Conservation (phyloP, 1,139 yeast species). For the Sugiyamaella sp. region DNA sequence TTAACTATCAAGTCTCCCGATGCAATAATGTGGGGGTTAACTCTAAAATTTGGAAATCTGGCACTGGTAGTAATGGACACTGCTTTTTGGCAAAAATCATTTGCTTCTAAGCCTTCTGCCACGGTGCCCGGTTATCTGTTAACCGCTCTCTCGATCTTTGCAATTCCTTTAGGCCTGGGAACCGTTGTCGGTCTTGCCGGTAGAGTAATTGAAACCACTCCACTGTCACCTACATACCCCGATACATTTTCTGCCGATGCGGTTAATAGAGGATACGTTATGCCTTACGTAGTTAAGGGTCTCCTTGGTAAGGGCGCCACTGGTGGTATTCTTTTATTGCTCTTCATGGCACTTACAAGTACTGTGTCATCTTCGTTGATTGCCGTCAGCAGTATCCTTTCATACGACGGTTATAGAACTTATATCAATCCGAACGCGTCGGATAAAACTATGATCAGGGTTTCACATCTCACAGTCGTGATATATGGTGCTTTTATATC, state of each 20-base stretch:
- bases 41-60: slow-evolving; percentile 80
- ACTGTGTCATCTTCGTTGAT: slow-evolving; percentile 71
- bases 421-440: slow-evolving; percentile 75
- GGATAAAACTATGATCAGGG: slow-evolving; percentile 65
- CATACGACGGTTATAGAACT: slow-evolving; percentile 78
- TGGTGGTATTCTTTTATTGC: slow-evolving; percentile 67
- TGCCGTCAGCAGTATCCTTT: slow-evolving; percentile 77
- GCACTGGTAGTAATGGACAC: slow-evolving; percentile 72
- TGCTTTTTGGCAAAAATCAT: slow-evolving; percentile 54
- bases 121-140: slow-evolving; percentile 84
- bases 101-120: slow-evolving; percentile 79
- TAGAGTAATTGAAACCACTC: slow-evolving; percentile 64
- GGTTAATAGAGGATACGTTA: slow-evolving; percentile 73
- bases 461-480: slow-evolving; percentile 66
- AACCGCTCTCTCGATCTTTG: slow-evolving; percentile 90
- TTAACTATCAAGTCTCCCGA: slow-evolving; percentile 65
- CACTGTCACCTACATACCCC: slow-evolving; percentile 59
- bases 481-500: slow-evolving; percentile 70
- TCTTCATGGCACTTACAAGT: slow-evolving; percentile 74
- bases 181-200: slow-evolving; percentile 83
- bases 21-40: slow-evolving; percentile 50
- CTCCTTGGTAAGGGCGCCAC: slow-evolving; percentile 85
- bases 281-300: slow-evolving; percentile 83
- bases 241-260: slow-evolving; percentile 59
- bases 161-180: slow-evolving; percentile 77